Conservation (phyloP, 352 stramenopile genomes). For the Phytophthora chlamydospora region DNA sequence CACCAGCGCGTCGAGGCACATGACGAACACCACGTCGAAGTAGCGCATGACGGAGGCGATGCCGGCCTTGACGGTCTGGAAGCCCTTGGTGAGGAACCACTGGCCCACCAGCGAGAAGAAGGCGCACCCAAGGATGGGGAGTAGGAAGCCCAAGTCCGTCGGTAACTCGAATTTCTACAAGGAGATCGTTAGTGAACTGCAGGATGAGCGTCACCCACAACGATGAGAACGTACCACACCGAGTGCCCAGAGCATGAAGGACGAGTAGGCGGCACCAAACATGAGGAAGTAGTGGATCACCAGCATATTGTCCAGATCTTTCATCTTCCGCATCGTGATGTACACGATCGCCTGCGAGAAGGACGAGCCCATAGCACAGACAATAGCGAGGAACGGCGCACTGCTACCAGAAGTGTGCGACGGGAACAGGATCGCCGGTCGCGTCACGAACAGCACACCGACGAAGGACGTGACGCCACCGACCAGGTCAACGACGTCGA, state of each 20-base stretch:
- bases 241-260: conserved; percentile 27
- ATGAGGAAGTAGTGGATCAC: conserved; percentile 61
- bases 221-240: conserved; percentile 28
- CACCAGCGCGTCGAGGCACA: conserved; percentile 54
- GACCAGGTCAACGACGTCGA: conserved; percentile 48
- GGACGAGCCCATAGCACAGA: conserved; percentile 41
- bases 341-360: conserved; percentile 47
- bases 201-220: no score
- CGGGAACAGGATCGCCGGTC: conserved; percentile 57
- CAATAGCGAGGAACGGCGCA: conserved; percentile 32
- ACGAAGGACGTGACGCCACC: conserved; percentile 51
- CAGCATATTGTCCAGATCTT: conserved; percentile 46
- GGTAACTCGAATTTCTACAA: conserved; percentile 19
- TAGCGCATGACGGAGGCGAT: conserved; percentile 75
- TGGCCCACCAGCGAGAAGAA: conserved; percentile 59
- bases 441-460: conserved; percentile 58
- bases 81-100: conserved; percentile 61
- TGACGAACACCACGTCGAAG: conserved; percentile 76
- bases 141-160: conserved; percentile 30
- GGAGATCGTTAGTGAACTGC: no score
- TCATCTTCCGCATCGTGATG: conserved; percentile 57
- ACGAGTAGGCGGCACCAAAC: conserved; percentile 41
- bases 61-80: conserved; percentile 63
- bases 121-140: conserved; percentile 49
- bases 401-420: conserved; percentile 1